Evolutionary conservation across 345 rosid genomes (phyloP).

Genomic region (Lepidium africanum): DNA sequence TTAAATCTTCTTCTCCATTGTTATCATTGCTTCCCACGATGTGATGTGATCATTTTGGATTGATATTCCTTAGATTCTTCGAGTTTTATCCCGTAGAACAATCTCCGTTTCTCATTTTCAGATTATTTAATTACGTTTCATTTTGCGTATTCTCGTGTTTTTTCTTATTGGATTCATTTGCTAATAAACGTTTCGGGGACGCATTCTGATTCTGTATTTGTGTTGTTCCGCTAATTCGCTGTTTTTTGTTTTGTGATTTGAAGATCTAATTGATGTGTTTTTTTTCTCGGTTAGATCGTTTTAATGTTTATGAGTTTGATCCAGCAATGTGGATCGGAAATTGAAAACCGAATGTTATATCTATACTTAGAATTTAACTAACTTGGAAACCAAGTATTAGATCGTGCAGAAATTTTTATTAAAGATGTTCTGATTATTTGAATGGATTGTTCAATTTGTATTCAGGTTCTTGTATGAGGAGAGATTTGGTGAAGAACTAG

Average conservation of each 20-base stretch:
- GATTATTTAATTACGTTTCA: neutral
- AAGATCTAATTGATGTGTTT: conserved; percentile 30
- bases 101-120: neutral
- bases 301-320: neutral
- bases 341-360: too few species aligned
- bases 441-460: neutral
- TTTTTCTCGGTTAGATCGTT: neutral
- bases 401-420: neutral
- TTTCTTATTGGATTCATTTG: neutral
- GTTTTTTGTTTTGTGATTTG: neutral
- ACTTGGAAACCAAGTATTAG: conserved; percentile 23
- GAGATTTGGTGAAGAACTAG: conserved; percentile 30
- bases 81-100: neutral
- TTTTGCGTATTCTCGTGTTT: neutral
- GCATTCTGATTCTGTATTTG: neutral
- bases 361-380: neutral
- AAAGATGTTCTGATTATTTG: neutral
- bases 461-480: conserved; percentile 2
- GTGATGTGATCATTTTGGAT: conserved; percentile 26
- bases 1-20: neutral
- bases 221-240: neutral
- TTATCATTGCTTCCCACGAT: neutral
- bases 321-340: conserved; percentile 3
- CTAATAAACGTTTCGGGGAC: neutral
- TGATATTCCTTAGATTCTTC: neutral